A percentile compares a stretch with the other conserved stretches of the same genome.
Evolutionary conservation across 345 rosid genomes (phyloP).

Genomic region (Populus alba): DNA sequence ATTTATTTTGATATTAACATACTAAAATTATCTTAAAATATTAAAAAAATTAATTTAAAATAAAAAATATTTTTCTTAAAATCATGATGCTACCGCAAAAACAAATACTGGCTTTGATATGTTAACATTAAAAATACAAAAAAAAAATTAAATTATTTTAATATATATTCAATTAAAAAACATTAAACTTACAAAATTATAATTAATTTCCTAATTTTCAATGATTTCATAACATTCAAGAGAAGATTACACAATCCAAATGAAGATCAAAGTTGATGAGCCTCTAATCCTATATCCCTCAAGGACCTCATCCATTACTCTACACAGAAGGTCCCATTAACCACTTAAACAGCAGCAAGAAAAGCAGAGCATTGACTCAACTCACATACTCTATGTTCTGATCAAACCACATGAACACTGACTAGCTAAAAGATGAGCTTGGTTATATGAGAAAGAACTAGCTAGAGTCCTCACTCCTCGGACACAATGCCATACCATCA

Average conservation of each 20-base stretch:
- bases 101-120: no score
- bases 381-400: conserved; percentile 10
- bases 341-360: conserved; percentile 10
- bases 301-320: conserved; percentile 15
- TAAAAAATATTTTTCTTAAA: no score
- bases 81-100: no score
- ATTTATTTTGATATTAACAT: no score
- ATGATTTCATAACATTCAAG: conserved; percentile 8
- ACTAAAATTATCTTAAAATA: no score
- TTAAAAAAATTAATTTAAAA: no score
- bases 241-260: conserved; percentile 14
- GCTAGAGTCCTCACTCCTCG: conserved; percentile 19
- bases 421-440: conserved; percentile 2
- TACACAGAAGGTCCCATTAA: conserved; percentile 7
- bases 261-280: conserved; percentile 3
- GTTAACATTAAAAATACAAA: no score
- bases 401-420: conserved; percentile 9
- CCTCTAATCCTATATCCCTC: conserved; percentile 10
- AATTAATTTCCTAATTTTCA: not conserved
- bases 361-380: conserved; percentile 2
- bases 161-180: no score
- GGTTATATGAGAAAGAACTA: conserved; percentile 8
- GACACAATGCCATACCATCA: not conserved
- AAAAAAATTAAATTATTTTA: no score
- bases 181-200: not conserved